Conservation (phyloP, 108 stramenopile genomes). For the Nitzschia sp. region DNA sequence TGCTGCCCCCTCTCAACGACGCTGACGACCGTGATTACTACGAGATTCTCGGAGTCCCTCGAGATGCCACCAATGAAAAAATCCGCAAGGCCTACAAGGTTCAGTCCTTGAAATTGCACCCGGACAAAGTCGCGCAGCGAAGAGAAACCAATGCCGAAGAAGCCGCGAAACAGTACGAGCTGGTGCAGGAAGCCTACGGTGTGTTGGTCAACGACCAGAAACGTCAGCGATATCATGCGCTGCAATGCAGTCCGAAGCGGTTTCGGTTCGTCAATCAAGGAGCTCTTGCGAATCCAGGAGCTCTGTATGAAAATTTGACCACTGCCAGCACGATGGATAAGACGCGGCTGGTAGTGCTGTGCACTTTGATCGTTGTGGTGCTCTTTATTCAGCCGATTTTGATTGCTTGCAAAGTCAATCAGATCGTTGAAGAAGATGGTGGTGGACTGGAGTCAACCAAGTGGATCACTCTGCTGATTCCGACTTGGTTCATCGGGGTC, state of each 20-base stretch:
- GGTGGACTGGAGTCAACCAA: slow-evolving; percentile 48
- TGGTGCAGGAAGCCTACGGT: slow-evolving; percentile 77
- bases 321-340: slow-evolving; percentile 48
- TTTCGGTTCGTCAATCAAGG: slow-evolving; percentile 47
- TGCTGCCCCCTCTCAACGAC: slow-evolving; percentile 47
- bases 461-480: slow-evolving; percentile 64
- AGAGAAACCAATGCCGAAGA: slow-evolving; percentile 56
- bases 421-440: slow-evolving; percentile 40
- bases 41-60: slow-evolving; percentile 53
- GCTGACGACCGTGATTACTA: slow-evolving; percentile 60
- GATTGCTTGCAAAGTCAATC: slow-evolving; percentile 75
- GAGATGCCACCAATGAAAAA: slow-evolving; percentile 58
- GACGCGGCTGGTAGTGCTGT: slow-evolving; percentile 58
- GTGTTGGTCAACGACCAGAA: slow-evolving; percentile 60
- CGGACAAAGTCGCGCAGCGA: slow-evolving; percentile 84
- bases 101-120: slow-evolving; percentile 66
- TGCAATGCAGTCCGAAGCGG: slow-evolving; percentile 25
- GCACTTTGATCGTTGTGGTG: slow-evolving; percentile 39
- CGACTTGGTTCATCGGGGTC: slow-evolving; percentile 58
- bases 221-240: slow-evolving; percentile 50
- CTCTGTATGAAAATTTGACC: slow-evolving; percentile 65
- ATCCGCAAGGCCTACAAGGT: slow-evolving; percentile 84
- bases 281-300: slow-evolving; percentile 50
- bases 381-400: slow-evolving; percentile 76
- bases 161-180: slow-evolving; percentile 63